Evolutionary conservation across 352 stramenopile genomes (phyloP), one percentile per base, ranked within the genome.

Genomic region (Globisporangium echinulatum): DNA sequence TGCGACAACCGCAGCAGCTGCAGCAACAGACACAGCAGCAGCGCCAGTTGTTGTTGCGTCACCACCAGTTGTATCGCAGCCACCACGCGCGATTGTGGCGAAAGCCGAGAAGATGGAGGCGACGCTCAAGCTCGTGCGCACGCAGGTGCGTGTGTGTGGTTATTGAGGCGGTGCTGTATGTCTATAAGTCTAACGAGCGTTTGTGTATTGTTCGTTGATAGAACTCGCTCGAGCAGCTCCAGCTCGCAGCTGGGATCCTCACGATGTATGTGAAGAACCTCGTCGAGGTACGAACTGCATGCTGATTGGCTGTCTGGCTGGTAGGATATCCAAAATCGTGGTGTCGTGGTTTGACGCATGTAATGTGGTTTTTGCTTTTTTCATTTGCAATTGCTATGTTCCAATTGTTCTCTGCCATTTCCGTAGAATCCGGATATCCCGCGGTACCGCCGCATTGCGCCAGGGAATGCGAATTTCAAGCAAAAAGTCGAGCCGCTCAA

Each of bases 201-300:
- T 52, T 25, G 53, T 62, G 62, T 15, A 19, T 62, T 33, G 14
- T 10, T 37, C 19, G 59, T 19, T 49, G 57, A 33, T 54, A 93
- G 83, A 93, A 93, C 40, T 75, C 79, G 15, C 53, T 81, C 33
- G 83, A 91, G 42, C 71, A 88, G 61, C 65, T 93, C 5, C 84
- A 90, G 50, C 52, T 86, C 25, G 81, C 77, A 56, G 71, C 77
- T 9, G 75, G 78, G 2, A 88, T 93, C 60, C 71, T 93, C 19
- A 82, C 79, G 59, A 93, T 93, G 83, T 93, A 93, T 71, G 81
- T 90, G 58, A 91, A 90, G 73, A 93, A 93, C 60, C 63, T 93
- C 13, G 70, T 89, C 17, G 83, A 92, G 72, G 82, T 89, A 76
- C 55, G 62, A 17, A 50, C 25, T 33, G 25, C 25, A 33, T 33